These are phyloP conservation scores for Peronosclerospora sorghi DNA, from an alignment of 352 stramenopile genomes.

Conservation along the genomic window DNA sequence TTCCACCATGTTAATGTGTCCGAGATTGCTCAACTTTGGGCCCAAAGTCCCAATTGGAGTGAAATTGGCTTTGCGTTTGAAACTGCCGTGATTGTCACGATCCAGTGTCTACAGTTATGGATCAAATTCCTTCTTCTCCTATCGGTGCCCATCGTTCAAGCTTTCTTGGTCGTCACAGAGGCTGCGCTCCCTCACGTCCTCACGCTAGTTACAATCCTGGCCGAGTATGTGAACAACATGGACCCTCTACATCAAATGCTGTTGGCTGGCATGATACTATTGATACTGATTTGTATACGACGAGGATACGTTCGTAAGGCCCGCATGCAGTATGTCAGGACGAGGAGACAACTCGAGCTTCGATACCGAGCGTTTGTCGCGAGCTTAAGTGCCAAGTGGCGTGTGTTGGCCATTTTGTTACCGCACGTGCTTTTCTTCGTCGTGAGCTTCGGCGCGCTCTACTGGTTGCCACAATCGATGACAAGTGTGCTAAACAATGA, in stretches of 20 bases:
- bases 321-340: constrained; percentile 35
- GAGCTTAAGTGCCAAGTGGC: constrained; percentile 63
- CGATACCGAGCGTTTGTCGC: constrained; percentile 58
- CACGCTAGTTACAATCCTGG: constrained; percentile 20
- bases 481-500: constrained; percentile 47
- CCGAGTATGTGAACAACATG: constrained; percentile 36
- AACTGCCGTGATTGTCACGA: constrained; percentile 38
- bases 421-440: constrained; percentile 59
- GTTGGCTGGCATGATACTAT: constrained; percentile 17
- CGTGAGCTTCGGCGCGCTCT: constrained; percentile 43
- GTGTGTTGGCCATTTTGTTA: constrained; percentile 42
- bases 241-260: constrained; percentile 49
- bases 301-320: constrained; percentile 56
- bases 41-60: constrained; percentile 44
- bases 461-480: constrained; percentile 36
- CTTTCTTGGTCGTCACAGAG: constrained; percentile 33
- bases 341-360: constrained; percentile 38
- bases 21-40: no score
- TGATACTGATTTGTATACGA: constrained; percentile 42
- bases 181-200: constrained; percentile 58
- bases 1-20: no score
- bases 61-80: constrained; percentile 50
- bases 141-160: constrained; percentile 31
- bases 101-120: constrained; percentile 56
- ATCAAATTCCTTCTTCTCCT: constrained; percentile 36